Evolutionary conservation across 495 filamentous ascomycete species (phyloP).

Genomic region (Xylaria curta): DNA sequence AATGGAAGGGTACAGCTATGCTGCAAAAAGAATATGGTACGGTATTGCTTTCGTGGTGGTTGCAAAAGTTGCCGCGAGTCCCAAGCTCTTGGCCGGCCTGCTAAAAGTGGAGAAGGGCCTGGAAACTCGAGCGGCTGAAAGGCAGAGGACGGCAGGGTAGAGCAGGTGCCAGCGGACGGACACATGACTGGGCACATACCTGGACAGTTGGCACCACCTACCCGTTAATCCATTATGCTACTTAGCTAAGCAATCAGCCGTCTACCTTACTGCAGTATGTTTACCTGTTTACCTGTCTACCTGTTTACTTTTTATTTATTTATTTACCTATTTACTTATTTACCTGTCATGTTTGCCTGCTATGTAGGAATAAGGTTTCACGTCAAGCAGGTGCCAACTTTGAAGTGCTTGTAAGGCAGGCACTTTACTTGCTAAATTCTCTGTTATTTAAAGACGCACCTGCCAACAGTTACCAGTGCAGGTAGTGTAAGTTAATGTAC

Average conservation of each 20-base stretch:
- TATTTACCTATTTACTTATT: neutral
- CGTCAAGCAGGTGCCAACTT: neutral
- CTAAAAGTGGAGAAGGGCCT: slow-evolving; percentile 34
- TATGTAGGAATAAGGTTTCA: no score
- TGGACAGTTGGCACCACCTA: slow-evolving; percentile 6
- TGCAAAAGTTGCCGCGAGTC: slow-evolving; percentile 42
- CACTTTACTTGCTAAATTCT: neutral
- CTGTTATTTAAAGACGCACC: no score
- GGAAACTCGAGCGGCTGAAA: slow-evolving; percentile 26
- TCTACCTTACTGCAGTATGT: no score
- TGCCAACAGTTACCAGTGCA: neutral
- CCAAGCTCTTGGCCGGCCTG: slow-evolving; percentile 39
- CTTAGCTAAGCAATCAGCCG: no score
- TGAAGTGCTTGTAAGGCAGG: no score
- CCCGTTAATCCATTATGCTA: no score
- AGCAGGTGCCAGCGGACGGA: slow-evolving; percentile 16
- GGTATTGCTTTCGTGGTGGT: slow-evolving; percentile 36
- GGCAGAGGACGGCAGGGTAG: neutral
- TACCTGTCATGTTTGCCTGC: neutral
- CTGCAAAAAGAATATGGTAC: slow-evolving; percentile 9
- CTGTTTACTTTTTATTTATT: no score
- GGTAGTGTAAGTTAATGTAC: neutral
- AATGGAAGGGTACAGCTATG: slow-evolving; percentile 29
- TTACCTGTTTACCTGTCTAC: no score
- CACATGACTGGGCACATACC: neutral